Evolutionary conservation across 345 rosid species (phyloP).

Genomic region (Populus tremula): DNA sequence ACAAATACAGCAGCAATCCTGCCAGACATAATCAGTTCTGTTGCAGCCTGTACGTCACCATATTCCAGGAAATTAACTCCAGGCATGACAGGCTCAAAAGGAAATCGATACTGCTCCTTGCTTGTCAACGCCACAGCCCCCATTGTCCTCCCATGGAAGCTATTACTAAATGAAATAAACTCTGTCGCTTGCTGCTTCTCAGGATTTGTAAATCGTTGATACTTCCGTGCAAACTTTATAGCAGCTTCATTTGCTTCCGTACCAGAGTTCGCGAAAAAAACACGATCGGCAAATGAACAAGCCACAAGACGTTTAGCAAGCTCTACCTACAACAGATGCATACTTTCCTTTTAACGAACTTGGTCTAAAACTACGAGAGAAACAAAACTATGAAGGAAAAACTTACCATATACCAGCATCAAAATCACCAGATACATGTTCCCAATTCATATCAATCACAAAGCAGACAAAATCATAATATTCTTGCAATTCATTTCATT

Average conservation of each 20-base stretch:
- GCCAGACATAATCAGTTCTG: conserved; percentile 45
- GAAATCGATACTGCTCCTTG: conserved; percentile 76
- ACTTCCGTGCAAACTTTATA: conserved; percentile 84
- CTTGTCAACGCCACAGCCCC: conserved; percentile 94
- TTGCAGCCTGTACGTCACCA: conserved; percentile 65
- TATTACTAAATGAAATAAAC: conserved; percentile 65
- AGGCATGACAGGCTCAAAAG: conserved; percentile 96
- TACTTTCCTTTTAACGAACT: not conserved
- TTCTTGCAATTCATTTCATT: no score
- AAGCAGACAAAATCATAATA: no score
- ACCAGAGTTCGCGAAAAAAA: conserved; percentile 85
- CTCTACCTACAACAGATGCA: conserved; percentile 46
- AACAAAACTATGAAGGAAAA: not conserved
- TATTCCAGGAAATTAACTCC: conserved; percentile 87
- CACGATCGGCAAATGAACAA: conserved; percentile 75
- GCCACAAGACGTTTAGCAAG: conserved; percentile 76
- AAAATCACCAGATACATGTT: no score
- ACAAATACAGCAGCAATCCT: conserved; percentile 86
- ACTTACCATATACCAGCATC: no score
- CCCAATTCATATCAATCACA: no score
- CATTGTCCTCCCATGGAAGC: conserved; percentile 96
- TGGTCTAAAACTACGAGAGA: no score
- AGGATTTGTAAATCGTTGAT: conserved; percentile 61
- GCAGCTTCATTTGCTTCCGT: conserved; percentile 98
- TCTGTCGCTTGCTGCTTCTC: conserved; percentile 50